Evolutionary conservation across 2,329 filamentous ascomycete species (phyloP).

Genomic region (Sporothrix brunneoviolacea): DNA sequence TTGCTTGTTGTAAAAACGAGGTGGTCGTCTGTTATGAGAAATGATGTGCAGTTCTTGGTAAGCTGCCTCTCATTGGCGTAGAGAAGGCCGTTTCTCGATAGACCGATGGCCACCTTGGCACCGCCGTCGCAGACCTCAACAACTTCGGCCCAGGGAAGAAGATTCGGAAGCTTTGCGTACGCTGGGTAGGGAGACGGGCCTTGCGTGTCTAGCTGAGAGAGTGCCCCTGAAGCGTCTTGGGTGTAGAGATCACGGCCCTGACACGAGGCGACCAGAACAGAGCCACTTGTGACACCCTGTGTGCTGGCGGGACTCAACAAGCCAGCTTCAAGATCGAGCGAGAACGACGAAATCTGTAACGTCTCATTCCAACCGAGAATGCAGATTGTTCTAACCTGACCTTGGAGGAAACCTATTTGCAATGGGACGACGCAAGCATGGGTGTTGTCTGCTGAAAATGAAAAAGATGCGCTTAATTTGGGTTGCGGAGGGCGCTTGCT

Average conservation of each 20-base stretch:
- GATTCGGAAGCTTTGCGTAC: constrained; percentile 34
- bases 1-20: constrained; percentile 88
- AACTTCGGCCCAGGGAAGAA: constrained; percentile 49
- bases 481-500: constrained; percentile 44
- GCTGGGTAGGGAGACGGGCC: constrained; percentile 26
- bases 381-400: constrained; percentile 18
- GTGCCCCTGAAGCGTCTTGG: constrained; percentile 40
- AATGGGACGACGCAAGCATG: constrained; percentile 32
- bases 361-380: constrained; percentile 32
- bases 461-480: constrained; percentile 26
- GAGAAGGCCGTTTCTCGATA: constrained; percentile 70
- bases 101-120: constrained; percentile 45
- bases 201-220: constrained; percentile 32
- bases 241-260: constrained; percentile 30
- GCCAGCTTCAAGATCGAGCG: constrained; percentile 3
- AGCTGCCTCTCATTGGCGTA: constrained; percentile 70
- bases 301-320: constrained; percentile 1
- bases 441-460: not conserved
- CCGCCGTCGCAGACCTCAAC: constrained; percentile 29
- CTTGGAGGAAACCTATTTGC: constrained; percentile 19
- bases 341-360: constrained; percentile 21
- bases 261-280: constrained; percentile 25
- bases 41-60: constrained; percentile 87
- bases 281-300: constrained; percentile 19
- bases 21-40: constrained; percentile 72